phyloP scores from a whole-genome alignment of 345 rosid species.

The Psidium guajava region DNA sequence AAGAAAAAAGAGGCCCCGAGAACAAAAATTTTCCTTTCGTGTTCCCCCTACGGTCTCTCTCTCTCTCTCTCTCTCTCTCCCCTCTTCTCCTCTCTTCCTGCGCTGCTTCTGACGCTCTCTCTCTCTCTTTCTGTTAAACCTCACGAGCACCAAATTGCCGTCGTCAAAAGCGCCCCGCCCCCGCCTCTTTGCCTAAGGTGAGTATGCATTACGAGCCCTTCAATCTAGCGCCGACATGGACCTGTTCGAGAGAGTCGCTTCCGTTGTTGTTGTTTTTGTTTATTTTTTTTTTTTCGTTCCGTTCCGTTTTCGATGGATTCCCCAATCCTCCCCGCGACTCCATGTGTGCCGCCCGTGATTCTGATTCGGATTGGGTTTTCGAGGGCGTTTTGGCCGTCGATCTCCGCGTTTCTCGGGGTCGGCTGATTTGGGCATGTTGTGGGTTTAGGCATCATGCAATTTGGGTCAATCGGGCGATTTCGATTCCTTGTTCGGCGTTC shows the following conservation, averaged over 20 bases:
- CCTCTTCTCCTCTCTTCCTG: neutral
- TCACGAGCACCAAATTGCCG: neutral
- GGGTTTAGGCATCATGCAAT: neutral
- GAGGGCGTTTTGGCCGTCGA: neutral
- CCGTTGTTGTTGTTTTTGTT: too few species aligned
- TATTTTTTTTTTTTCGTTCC: neutral
- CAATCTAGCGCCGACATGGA: too few species aligned
- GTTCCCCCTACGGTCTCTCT: conserved; percentile 7
- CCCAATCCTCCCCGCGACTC: neutral
- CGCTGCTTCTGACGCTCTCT: too few species aligned
- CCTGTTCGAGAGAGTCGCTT: neutral
- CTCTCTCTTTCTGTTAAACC: conserved; percentile 17
- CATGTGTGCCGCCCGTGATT: neutral
- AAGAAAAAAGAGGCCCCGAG: neutral
- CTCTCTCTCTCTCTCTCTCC: conserved; percentile 7
- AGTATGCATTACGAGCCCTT: too few species aligned
- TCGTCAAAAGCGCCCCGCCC: too few species aligned
- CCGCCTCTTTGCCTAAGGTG: too few species aligned
- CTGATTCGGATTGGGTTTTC: neutral
- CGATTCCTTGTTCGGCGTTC: neutral
- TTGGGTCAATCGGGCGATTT: neutral
- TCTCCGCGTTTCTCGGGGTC: neutral
- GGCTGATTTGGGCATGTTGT: neutral
- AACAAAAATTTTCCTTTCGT: conserved; percentile 8
- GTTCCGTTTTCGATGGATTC: neutral